Evolutionary conservation across 23 red algal genomes (phyloP), one percentile per base, ranked within the genome.

Genomic region (Gracilariopsis chorda): DNA sequence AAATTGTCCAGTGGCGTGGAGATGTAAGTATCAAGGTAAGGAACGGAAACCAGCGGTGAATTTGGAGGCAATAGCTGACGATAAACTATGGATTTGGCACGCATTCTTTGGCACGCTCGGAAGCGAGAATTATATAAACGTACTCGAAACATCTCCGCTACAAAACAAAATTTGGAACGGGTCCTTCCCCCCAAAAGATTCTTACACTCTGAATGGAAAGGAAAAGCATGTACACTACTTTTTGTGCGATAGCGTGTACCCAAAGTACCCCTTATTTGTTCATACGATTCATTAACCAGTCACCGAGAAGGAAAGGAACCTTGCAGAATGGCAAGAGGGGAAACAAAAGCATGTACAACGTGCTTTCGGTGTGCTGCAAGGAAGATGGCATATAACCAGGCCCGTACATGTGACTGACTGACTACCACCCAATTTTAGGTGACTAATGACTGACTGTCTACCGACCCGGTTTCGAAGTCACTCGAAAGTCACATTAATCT

Each of bases 31-130:
- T 35, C 43, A 42, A 6, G 63, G 83, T 6, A 88, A 88, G 12
- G 83, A 71, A 28, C 9, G 35, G 32, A 42, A 25, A 19, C 35
- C 83, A 1, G 34, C 43, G 20, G 1, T 88, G 3, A 72, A 40
- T 7, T 7, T 88, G 37, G 64, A 88, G 63, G 36, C 1, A 42
- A 76, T 88, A 34, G 62, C 64, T 20, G 83, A 88, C 10, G 13
- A 74, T 4, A 47, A 24, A 11, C 64, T 88, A 29, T 88, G 60
- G 83, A 76, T 71, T 17, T 76, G 83, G 60, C 83, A 88, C 48
- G 20, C 48, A 43, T 75, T 59, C 83, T 51, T 88, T 58, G 83
- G 83, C 6, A 53, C 34, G 6, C 83, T 64, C 28, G 83, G 60
- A 21, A 67, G 64, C 43, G 19, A 14, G 32, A 88, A 88, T n/a